Percentiles rank a stretch among this genome's conserved stretches.
Conservation (phyloP, 129 eudicot species). For the Sambucus nigra region DNA sequence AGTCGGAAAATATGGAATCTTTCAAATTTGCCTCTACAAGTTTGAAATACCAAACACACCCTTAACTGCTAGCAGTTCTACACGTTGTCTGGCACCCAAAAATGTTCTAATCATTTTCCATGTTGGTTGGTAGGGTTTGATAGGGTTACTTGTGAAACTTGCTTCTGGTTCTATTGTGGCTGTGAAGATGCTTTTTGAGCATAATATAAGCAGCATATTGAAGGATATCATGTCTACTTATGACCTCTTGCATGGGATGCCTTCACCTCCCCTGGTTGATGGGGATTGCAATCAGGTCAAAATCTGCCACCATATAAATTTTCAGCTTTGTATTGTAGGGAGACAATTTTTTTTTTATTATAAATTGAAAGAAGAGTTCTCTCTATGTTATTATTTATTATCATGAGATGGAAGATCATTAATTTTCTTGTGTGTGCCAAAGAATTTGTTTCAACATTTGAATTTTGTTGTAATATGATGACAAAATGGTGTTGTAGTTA, state of each 20-base stretch:
- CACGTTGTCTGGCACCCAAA: background rate
- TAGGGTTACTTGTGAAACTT: slow-evolving; percentile 73
- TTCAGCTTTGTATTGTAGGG: background rate
- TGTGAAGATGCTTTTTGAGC: slow-evolving; percentile 60
- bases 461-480: too few species aligned
- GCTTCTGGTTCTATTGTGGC: slow-evolving; percentile 81
- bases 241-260: slow-evolving; percentile 53
- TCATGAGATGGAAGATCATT: background rate
- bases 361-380: too few species aligned
- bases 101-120: slow-evolving; percentile 5
- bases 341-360: too few species aligned
- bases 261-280: slow-evolving; percentile 50
- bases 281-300: slow-evolving; percentile 57
- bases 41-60: background rate
- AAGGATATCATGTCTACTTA: slow-evolving; percentile 54
- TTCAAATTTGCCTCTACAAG: background rate
- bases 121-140: slow-evolving; percentile 48
- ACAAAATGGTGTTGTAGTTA: too few species aligned
- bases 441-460: too few species aligned
- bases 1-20: background rate
- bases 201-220: slow-evolving; percentile 54
- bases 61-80: background rate
- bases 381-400: too few species aligned
- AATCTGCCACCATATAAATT: background rate
- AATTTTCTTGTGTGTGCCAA: too few species aligned